Percentiles rank a stretch among this genome's conserved stretches.
phyloP scores from a whole-genome alignment of 768 basidiomycete genomes.

The Fibroporia radiculosa region DNA sequence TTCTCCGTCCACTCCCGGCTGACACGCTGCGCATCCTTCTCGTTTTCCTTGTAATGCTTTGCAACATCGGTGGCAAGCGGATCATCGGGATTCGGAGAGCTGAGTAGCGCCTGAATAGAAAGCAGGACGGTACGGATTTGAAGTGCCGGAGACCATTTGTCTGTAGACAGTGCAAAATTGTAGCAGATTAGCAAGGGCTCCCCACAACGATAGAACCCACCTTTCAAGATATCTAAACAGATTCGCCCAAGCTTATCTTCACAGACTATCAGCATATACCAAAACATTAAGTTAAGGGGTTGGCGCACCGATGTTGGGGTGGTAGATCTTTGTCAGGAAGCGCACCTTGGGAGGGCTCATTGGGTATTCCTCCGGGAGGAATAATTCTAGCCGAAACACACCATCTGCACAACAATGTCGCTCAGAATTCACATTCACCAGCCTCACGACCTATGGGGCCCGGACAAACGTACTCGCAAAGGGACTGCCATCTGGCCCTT shows the following conservation, averaged over 20 bases:
- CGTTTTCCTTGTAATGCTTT: conserved; percentile 98
- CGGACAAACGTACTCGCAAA: conserved; percentile 55
- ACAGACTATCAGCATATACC: conserved; percentile 1
- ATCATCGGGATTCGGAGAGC: conserved; percentile 95
- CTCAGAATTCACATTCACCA: too few relatives aligned
- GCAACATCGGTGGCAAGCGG: conserved; percentile 93
- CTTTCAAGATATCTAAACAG: conserved; percentile 97
- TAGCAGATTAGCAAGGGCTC: background rate
- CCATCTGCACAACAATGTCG: conserved; percentile 51
- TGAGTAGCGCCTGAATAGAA: conserved; percentile 93
- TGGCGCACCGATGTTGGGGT: conserved; percentile 93
- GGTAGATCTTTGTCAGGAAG: conserved; percentile 97
- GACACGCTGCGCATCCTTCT: conserved; percentile 86
- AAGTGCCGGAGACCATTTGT: conserved; percentile 99
- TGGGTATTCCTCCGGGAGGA: conserved; percentile 98
- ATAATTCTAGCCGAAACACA: conserved; percentile 91
- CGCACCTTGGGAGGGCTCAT: conserved; percentile 99
- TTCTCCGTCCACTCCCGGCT: conserved; percentile 94
- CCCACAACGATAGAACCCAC: conserved; percentile 30
- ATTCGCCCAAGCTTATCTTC: conserved; percentile 97
- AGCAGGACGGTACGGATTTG: conserved; percentile 98
- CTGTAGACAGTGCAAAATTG: conserved; percentile 32
- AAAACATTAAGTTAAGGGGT: conserved; percentile 1
- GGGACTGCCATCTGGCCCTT: conserved; percentile 91
- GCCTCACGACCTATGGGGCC: too few relatives aligned